Conservation (phyloP, 164 flowering plant genomes). For the Nymphaea thermarum region DNA sequence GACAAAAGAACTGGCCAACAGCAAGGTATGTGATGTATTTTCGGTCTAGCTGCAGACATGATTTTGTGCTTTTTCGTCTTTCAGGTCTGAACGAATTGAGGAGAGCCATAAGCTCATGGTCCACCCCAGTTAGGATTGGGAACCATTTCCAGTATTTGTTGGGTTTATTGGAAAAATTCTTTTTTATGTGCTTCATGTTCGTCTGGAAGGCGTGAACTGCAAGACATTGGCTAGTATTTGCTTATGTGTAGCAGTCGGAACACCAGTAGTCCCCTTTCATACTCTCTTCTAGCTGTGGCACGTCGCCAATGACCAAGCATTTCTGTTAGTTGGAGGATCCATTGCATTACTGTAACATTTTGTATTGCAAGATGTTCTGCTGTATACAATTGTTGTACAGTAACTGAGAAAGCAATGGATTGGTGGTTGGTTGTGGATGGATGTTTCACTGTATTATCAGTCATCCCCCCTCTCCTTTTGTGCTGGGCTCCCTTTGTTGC, state of each 20-base stretch:
- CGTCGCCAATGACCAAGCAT: conserved; percentile 21
- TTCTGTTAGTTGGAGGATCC: conserved; percentile 23
- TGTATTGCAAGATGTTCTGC: conserved; percentile 20
- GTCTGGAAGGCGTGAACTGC: conserved; percentile 33
- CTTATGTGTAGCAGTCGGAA: conserved; percentile 26
- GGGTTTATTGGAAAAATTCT: conserved; percentile 29
- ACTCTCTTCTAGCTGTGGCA: conserved; percentile 20
- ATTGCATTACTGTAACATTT: conserved; percentile 26
- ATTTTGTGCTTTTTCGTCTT: conserved; percentile 31
- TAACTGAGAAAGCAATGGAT: conserved; percentile 1
- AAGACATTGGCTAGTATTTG: conserved; percentile 25
- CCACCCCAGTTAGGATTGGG: conserved; percentile 55
- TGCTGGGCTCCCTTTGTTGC: neutral
- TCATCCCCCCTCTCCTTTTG: neutral
- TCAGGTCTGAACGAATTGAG: conserved; percentile 64
- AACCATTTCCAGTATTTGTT: conserved; percentile 33
- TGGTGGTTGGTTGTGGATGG: conserved; percentile 4
- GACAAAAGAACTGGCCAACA: conserved; percentile 94
- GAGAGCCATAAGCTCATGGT: conserved; percentile 56
- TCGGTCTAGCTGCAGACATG: conserved; percentile 9
- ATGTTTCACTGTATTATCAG: conserved; percentile 7
- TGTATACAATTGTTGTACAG: conserved; percentile 18
- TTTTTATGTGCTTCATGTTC: conserved; percentile 28
- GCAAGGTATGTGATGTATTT: conserved; percentile 55
- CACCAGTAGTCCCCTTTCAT: conserved; percentile 28